phyloP scores from a whole-genome alignment of 345 rosid species.

The Triadica sebifera region DNA sequence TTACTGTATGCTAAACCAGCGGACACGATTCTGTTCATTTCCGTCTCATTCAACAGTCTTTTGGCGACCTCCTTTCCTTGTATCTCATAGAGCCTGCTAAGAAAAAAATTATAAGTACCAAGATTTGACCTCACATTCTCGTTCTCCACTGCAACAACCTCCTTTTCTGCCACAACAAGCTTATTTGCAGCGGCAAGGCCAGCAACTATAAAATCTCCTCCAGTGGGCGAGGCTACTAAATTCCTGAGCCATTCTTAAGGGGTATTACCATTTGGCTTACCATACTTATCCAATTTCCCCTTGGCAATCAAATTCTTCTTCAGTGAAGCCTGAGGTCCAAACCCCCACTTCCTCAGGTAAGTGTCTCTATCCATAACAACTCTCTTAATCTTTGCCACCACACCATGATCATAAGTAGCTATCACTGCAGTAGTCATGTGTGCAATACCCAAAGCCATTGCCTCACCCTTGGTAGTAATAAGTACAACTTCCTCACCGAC shows the following conservation, averaged over 20 bases:
- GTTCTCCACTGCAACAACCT: constrained; percentile 23
- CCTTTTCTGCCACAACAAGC: constrained; percentile 26
- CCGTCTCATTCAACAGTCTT: too few relatives aligned
- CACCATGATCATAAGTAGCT: constrained; percentile 94
- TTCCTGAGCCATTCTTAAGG: constrained; percentile 82
- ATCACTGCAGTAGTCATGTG: constrained; percentile 97
- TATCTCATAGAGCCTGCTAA: too few relatives aligned
- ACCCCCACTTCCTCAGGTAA: constrained; percentile 94
- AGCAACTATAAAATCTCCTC: constrained; percentile 74
- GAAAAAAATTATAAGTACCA: too few relatives aligned
- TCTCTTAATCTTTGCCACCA: constrained; percentile 93
- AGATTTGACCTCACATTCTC: too few relatives aligned
- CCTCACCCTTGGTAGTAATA: constrained; percentile 98
- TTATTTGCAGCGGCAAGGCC: constrained; percentile 60
- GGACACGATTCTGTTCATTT: too few relatives aligned
- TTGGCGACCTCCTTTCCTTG: too few relatives aligned
- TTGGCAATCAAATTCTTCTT: constrained; percentile 81
- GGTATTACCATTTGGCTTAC: constrained; percentile 75
- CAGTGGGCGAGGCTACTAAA: constrained; percentile 53
- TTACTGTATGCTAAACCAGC: too few relatives aligned
- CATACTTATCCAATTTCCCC: constrained; percentile 85
- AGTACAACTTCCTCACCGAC: constrained; percentile 86
- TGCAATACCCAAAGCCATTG: constrained; percentile 83
- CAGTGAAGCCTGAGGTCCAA: constrained; percentile 79
- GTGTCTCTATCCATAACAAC: constrained; percentile 99